Base-by-base conservation (phyloP, 495 filamentous ascomycete species). In the Aspergillus homomorphus region DNA sequence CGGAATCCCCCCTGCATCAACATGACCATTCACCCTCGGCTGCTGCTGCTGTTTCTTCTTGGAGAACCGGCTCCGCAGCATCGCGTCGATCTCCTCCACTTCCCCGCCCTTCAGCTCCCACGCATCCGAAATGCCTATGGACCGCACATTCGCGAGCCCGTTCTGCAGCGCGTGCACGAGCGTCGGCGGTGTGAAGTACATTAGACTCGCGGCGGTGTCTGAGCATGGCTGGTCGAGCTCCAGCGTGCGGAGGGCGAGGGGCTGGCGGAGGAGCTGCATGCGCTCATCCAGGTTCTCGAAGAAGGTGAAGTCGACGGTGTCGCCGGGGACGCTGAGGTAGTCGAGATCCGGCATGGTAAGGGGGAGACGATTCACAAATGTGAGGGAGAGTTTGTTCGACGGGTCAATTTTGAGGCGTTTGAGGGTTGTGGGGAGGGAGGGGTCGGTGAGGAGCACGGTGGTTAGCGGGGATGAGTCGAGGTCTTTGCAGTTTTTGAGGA, bases 251-350 rank as follows among this genome's bases (percentile, higher is more conserved):
- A 71, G 63, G 10, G 60, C 57, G 8, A 66, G 16, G 4, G 59
- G 58, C n/a, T 53, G 46, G 20, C 33, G 33, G 33, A 38, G 33
- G 33, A 38, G 33, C 33, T 26, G 20, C 16, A 58, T 58, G 48
- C 63, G 58, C 33, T 38, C 33, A 18, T 51, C 19, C 15, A 72
- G 51, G 45, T 68, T 53, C n/a, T 68, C 62, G 63, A 73, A 69
- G 58, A 73, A 73, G 3, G 57, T 62, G 16, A 66, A 58, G 2
- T 68, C 54, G 6, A 71, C 62, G 23, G 69, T 49, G 38, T 73
- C 70, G 19, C 70, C 70, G 23, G 70, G 70, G 18, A 70, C 44
- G 53, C 66, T 68, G 50, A 73, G 68, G 51, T 61, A 68, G 22
- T 49, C 53, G 4, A 73, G 49, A 9, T 30, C 45, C 8, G 70